Percentiles rank a stretch among this genome's conserved stretches.
These are phyloP conservation scores for Metarhizium brunneum DNA, from an alignment of 2,329 filamentous ascomycete species.

Conservation along the genomic window DNA sequence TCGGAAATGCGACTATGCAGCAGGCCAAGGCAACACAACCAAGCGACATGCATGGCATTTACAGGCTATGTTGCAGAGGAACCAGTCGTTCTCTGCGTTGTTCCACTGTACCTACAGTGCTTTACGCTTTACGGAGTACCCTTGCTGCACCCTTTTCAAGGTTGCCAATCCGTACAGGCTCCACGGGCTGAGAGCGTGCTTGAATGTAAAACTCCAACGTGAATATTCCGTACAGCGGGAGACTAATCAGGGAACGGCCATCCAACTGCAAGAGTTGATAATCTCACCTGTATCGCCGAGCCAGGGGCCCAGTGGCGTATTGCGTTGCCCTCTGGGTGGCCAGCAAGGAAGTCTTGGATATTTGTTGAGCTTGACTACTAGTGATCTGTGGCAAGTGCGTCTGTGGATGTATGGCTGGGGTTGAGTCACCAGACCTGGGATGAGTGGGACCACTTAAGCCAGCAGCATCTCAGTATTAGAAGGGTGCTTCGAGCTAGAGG, in stretches of 20 bases:
- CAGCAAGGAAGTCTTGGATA: neutral
- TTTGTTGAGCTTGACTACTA: neutral
- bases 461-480: neutral
- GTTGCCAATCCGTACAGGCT: too few relatives aligned
- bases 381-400: neutral
- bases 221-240: neutral
- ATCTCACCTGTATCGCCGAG: neutral
- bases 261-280: neutral
- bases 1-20: slow-evolving; percentile 6
- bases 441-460: neutral
- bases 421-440: neutral
- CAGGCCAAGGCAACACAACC: slow-evolving; percentile 2
- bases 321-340: neutral
- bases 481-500: neutral
- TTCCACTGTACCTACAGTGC: neutral
- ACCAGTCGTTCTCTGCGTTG: neutral
- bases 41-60: neutral
- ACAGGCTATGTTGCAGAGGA: neutral
- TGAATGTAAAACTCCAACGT: neutral
- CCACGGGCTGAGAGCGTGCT: neutral
- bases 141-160: neutral
- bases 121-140: neutral
- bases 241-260: neutral
- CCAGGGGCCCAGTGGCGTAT: neutral
- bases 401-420: neutral